Conservation (phyloP, 2,329 filamentous ascomycete species). For the Ophiognomonia clavigignenti-juglandacearum region DNA sequence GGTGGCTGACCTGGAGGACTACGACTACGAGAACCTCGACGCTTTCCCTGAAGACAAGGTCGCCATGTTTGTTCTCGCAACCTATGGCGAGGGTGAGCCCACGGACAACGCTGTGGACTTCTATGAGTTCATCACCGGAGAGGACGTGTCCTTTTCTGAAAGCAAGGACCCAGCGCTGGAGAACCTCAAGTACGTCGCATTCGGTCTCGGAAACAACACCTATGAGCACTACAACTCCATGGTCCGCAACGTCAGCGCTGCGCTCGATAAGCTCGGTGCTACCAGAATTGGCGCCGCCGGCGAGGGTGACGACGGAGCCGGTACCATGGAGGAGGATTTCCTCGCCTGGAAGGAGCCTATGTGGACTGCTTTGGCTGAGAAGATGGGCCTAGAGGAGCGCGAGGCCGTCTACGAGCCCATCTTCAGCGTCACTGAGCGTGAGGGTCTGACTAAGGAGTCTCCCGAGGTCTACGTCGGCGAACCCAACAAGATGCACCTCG, state of each 20-base stretch:
- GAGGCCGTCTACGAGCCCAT: conserved; percentile 94
- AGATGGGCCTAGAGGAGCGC: conserved; percentile 88
- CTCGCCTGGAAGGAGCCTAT: conserved; percentile 99
- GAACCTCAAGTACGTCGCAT: conserved; percentile 88
- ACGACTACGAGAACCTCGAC: conserved; percentile 93
- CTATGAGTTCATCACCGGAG: conserved; percentile 87
- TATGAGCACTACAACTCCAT: conserved; percentile 99
- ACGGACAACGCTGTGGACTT: conserved; percentile 99
- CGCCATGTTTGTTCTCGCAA: conserved; percentile 91
- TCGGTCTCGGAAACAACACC: conserved; percentile 97
- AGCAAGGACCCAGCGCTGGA: conserved; percentile 67
- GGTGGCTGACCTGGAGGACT: conserved; percentile 96
- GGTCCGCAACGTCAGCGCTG: conserved; percentile 86
- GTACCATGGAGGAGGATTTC: conserved; percentile 99
- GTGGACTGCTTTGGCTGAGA: conserved; percentile 80
- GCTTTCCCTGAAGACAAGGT: conserved; percentile 84
- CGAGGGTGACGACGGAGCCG: conserved; percentile 94
- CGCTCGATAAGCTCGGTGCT: conserved; percentile 76
- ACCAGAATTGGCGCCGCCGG: conserved; percentile 81
- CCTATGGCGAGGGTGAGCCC: conserved; percentile 96
- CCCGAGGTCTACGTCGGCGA: conserved; percentile 89
- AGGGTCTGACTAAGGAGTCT: conserved; percentile 68
- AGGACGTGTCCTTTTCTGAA: conserved; percentile 77
- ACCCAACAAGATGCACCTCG: conserved; percentile 92
- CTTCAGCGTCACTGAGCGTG: conserved; percentile 75